Evolutionary conservation across 352 stramenopile genomes (phyloP), one percentile per base, ranked within the genome.

Genomic region (Aphanomyces euteiches): DNA sequence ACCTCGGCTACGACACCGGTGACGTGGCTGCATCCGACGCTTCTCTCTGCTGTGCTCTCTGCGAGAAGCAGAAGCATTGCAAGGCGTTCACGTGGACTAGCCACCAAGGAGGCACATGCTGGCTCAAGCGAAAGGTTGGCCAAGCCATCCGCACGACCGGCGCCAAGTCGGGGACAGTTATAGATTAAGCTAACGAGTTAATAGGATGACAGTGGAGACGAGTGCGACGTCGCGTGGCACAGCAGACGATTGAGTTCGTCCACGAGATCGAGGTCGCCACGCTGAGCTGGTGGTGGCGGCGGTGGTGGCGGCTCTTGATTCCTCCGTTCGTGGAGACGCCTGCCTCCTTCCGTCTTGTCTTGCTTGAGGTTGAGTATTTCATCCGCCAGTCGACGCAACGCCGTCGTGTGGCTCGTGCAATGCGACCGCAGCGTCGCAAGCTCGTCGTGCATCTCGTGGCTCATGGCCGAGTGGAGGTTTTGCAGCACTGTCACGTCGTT

Each of bases 291-390:
- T 61, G 17, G 54, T 61, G 28, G 13, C 6, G 17, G 54, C 43
- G 28, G 7, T 3, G 17, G 21, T 17, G 50, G 13, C 54, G 13
- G 34, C 17, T 28, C 34, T 19, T 19, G 34, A 39, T 7, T 12
- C 5, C 12, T 37, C 28, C 28, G 28, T 28, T 6, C 7, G 10
- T 61, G 54, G 17, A 41, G 7, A 15, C 59, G 59, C n/a, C 59
- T n/a, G 43, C 41, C 19, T 13, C 56, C 59, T 36, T 67, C 40
- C 7, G 59, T 41, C 39, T 50, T 48, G 17, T 21, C 39, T 3
- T 45, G 59, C 43, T 67, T 67, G 17, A 67, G 43, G 19, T 56
- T 56, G 41, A 67, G 40, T 7, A 67, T n/a, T 54, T 67, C 39
- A 28, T 67, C 59, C 5, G 59, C 59, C 10, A 67, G 41, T 4